Percentiles rank a stretch among this genome's conserved stretches.
These are phyloP conservation scores for Cladophialophora carrionii DNA, from an alignment of 2,329 filamentous ascomycete genomes.

Conservation along the genomic window DNA sequence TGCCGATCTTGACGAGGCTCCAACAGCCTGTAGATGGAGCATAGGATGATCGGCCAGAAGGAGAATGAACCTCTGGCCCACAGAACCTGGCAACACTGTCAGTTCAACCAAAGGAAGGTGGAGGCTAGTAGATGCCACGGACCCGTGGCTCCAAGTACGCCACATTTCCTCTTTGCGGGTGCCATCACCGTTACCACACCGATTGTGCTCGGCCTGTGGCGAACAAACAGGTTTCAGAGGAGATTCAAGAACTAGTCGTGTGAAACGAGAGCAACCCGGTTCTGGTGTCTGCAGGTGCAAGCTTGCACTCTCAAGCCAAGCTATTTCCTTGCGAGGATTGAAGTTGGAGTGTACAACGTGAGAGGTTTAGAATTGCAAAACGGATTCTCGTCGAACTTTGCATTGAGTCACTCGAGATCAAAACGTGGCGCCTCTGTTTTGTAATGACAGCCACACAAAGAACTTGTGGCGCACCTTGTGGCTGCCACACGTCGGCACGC, in stretches of 20 bases:
- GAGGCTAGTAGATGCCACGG: not conserved
- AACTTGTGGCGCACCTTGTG: too few relatives aligned
- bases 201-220: not conserved
- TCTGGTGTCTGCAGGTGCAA: not conserved
- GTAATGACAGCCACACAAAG: not conserved
- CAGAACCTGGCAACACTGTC: slow-evolving; percentile 64
- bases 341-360: not conserved
- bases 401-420: not conserved
- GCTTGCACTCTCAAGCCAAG: not conserved
- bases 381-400: not conserved
- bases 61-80: slow-evolving; percentile 93
- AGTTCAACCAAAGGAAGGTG: not conserved
- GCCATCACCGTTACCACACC: slow-evolving; percentile 1
- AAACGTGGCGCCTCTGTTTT: not conserved
- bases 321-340: not conserved
- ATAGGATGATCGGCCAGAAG: slow-evolving; percentile 85
- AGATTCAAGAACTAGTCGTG: not conserved
- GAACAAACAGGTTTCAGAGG: not conserved
- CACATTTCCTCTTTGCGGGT: slow-evolving; percentile 34
- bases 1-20: slow-evolving; percentile 83
- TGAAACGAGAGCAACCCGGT: not conserved
- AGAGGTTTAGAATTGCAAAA: not conserved
- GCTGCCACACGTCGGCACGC: too few relatives aligned
- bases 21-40: slow-evolving; percentile 83
- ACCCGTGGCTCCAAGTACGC: slow-evolving; percentile 37